Conservation (phyloP, 2,329 filamentous ascomycete genomes). For the Aspergillus felis region DNA sequence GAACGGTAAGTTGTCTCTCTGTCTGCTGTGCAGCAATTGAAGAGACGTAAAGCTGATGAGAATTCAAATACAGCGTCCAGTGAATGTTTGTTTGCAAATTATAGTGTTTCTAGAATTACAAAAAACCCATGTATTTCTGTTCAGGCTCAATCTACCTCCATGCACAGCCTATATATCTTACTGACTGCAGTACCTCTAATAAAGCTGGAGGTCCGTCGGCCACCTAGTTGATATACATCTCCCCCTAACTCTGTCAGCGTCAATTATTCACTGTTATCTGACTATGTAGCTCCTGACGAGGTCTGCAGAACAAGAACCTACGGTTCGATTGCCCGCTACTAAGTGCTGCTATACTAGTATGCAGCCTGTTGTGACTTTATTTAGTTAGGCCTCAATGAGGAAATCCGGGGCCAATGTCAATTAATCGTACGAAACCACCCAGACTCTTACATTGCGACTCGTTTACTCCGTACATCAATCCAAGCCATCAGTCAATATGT, state of each 20-base stretch:
- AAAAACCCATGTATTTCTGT: not conserved
- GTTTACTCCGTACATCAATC: not conserved
- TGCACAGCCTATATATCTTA: too few relatives aligned
- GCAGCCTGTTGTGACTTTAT: not conserved
- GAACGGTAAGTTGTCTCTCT: constrained; percentile 62
- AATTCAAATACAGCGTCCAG: constrained; percentile 17
- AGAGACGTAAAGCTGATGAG: not conserved
- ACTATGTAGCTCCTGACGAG: too few relatives aligned
- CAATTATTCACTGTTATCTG: too few relatives aligned
- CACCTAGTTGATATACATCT: too few relatives aligned
- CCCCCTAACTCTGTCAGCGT: too few relatives aligned
- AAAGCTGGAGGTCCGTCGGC: not conserved
- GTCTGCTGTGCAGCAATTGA: not conserved
- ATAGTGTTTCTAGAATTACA: not conserved
- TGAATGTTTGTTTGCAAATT: constrained; percentile 7
- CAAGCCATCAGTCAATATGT: not conserved
- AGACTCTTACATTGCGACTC: not conserved
- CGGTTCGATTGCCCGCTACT: too few relatives aligned
- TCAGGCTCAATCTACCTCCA: not conserved
- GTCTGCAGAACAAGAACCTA: too few relatives aligned
- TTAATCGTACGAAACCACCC: not conserved
- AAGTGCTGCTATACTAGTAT: not conserved
- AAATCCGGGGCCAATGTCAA: not conserved
- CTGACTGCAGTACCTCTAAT: not conserved
- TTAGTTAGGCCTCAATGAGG: not conserved